Evolutionary conservation across 495 filamentous ascomycete genomes (phyloP), one percentile per base, ranked within the genome.

Genomic region (Penicillium pulvis): DNA sequence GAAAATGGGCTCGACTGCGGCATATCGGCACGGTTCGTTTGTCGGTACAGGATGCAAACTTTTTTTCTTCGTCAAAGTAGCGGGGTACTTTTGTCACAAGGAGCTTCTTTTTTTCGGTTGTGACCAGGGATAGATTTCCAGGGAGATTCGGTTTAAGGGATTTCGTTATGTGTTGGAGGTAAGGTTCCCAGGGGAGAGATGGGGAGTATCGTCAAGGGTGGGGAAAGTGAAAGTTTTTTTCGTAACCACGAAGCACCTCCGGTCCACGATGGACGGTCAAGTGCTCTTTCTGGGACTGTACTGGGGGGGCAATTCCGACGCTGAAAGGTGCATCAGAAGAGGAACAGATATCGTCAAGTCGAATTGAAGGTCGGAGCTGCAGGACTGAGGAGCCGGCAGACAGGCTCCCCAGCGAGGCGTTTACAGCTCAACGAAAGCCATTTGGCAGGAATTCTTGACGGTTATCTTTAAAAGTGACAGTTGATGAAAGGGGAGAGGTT

Each of bases 351-450:
- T 90, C 85, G 89, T 93, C 89, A 87, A 88, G 83, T 82, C 76
- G 79, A 82, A 79, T 86, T 83, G 82, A 65, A 54, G 24, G 61
- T 86, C 90, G 90, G 89, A 89, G 83, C 82, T 85, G 82, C 76
- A 75, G 81, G 82, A 85, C 90, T 92, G 90, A 84, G 87, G 86
- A 87, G 84, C 85, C 69, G 83, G 81, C 55, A 65, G 57, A 28
- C 79, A 80, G 78, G 67, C 62, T 78, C 87, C 86, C 85, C 88
- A 93, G 91, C 85, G 87, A 85, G 83, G 79, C 79, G 77, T 90
- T 92, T 90, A 95, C 89, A 95, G 90, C 90, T 88, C 90, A 91
- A 86, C 90, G 89, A 91, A 83, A 78, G 89, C 89, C 89, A 80
- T 89, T 77, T 73, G 75, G 87, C 89, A 86, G 87, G 79, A 81